Evolutionary conservation across 495 filamentous ascomycete species (phyloP).

Genomic region (Xylaria intraflava): DNA sequence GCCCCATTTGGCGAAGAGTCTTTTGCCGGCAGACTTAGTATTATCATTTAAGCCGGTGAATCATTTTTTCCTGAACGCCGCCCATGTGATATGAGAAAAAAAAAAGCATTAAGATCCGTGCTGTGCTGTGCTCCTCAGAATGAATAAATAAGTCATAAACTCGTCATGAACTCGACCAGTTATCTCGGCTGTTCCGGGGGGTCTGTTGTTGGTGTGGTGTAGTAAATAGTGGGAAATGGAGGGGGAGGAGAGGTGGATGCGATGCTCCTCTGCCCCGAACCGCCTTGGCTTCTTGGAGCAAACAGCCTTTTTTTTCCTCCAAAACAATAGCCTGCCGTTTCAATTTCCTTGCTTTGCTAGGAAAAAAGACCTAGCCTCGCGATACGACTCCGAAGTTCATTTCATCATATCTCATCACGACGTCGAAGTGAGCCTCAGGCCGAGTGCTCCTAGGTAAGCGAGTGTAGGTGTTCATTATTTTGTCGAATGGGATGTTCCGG

Average conservation of each 20-base stretch:
- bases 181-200: conserved; percentile 1
- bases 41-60: conserved; percentile 3
- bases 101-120: background rate
- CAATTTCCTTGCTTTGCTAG: background rate
- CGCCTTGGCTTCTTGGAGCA: too few relatives aligned
- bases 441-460: background rate
- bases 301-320: too few relatives aligned
- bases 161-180: conserved; percentile 7
- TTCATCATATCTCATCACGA: conserved; percentile 8
- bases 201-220: background rate
- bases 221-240: background rate
- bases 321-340: too few relatives aligned
- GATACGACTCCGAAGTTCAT: conserved; percentile 3
- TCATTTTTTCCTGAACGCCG: conserved; percentile 12
- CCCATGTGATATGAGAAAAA: background rate
- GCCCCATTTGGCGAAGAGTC: conserved; percentile 2
- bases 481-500: background rate
- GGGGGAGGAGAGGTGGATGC: background rate
- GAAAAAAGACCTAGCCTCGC: background rate
- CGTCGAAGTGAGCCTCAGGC: background rate
- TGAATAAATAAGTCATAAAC: conserved; percentile 11
- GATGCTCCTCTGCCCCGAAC: too few relatives aligned
- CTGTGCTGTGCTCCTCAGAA: conserved; percentile 9
- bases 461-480: background rate
- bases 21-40: conserved; percentile 7